These are phyloP conservation scores for Fragilaria radians DNA, from an alignment of 108 stramenopile genomes.

Conservation along the genomic window DNA sequence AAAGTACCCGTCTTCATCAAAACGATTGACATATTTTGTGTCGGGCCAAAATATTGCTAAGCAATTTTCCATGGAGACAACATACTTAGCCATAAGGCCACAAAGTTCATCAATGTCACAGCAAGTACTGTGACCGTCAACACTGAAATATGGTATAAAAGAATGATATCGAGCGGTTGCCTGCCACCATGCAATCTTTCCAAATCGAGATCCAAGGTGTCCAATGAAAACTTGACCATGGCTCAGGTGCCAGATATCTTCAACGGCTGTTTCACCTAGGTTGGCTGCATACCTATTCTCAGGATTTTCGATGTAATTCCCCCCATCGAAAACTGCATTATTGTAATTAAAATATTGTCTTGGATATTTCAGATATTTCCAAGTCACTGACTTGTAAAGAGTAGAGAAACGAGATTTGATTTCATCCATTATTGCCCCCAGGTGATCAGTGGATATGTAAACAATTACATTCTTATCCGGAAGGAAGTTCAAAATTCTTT, in stretches of 20 bases:
- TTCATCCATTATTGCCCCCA: background rate
- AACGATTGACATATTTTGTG: background rate
- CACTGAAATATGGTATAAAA: constrained; percentile 10
- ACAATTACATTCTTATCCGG: background rate
- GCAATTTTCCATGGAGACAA: constrained; percentile 16
- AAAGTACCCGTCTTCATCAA: background rate
- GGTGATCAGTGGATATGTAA: constrained; percentile 2
- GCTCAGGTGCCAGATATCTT: constrained; percentile 21
- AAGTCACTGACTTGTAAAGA: background rate
- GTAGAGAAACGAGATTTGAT: background rate
- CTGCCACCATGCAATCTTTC: constrained; percentile 20
- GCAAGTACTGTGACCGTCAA: constrained; percentile 25
- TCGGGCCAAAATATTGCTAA: background rate
- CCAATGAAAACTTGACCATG: constrained; percentile 27
- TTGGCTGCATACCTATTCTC: background rate
- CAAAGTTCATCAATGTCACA: constrained; percentile 11
- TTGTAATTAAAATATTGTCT: background rate
- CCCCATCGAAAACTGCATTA: background rate
- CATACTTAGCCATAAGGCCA: constrained; percentile 1
- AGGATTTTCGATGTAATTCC: background rate
- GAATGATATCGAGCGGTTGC: constrained; percentile 16
- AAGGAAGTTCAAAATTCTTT: background rate
- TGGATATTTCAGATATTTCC: constrained; percentile 1
- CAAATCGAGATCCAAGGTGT: constrained; percentile 26
- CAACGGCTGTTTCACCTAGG: constrained; percentile 17